Conservation (phyloP, 345 rosid species). For the Citrus cavaleriei region DNA sequence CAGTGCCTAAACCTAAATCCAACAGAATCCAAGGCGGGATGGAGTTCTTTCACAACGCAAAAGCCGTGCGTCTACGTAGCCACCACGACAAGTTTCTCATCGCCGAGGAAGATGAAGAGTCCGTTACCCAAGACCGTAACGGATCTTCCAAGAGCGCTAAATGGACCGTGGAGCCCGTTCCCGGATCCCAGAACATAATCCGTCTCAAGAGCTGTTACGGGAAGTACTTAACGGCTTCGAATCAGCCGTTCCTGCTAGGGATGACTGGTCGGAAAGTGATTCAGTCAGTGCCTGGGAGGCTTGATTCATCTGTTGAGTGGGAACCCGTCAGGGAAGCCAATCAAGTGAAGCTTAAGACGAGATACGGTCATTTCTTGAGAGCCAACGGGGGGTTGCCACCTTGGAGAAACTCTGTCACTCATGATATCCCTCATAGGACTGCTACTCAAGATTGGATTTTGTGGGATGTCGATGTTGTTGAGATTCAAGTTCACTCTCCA, state of each 20-base stretch:
- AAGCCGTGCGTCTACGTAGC: slow-evolving; percentile 66
- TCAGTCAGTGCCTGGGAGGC: slow-evolving; percentile 47
- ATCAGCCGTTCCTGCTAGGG: slow-evolving; percentile 70
- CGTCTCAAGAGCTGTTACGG: slow-evolving; percentile 71
- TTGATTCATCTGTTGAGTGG: slow-evolving; percentile 67
- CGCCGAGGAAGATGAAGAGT: slow-evolving; percentile 74
- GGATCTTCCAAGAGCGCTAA: slow-evolving; percentile 57
- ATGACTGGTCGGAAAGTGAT: slow-evolving; percentile 71
- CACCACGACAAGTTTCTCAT: slow-evolving; percentile 71
- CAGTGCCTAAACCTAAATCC: slow-evolving; percentile 12
- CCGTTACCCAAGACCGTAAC: slow-evolving; percentile 56
- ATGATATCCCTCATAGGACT: slow-evolving; percentile 60
- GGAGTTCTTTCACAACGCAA: slow-evolving; percentile 80
- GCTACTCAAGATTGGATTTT: slow-evolving; percentile 62
- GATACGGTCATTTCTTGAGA: slow-evolving; percentile 59
- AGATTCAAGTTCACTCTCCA: slow-evolving; percentile 40
- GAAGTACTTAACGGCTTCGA: slow-evolving; percentile 79
- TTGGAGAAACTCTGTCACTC: slow-evolving; percentile 76
- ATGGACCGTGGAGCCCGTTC: slow-evolving; percentile 71
- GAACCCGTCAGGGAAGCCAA: slow-evolving; percentile 65
- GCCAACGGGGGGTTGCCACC: slow-evolving; percentile 79
- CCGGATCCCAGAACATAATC: slow-evolving; percentile 39
- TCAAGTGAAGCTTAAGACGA: slow-evolving; percentile 49
- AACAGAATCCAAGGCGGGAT: slow-evolving; percentile 34
- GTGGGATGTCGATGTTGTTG: slow-evolving; percentile 74